phyloP scores from a whole-genome alignment of 2,329 filamentous ascomycete species.

The Pyrenochaeta sp. region DNA sequence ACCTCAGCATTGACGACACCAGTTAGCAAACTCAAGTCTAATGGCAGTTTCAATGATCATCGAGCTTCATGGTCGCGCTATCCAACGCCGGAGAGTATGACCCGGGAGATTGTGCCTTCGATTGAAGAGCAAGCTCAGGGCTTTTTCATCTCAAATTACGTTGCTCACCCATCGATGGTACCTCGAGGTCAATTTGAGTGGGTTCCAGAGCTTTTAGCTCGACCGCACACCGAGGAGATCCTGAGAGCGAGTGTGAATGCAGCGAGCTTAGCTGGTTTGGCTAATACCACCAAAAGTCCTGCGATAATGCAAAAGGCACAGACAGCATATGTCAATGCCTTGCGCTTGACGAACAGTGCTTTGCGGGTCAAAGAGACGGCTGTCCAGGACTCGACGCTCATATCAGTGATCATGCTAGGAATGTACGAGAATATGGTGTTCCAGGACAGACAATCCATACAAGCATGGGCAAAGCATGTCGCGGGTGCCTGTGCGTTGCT shows the following conservation, averaged over 20 bases:
- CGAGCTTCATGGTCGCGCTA: conserved; percentile 8
- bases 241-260: conserved; percentile 33
- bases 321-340: conserved; percentile 32
- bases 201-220: conserved; percentile 28
- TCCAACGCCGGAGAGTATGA: conserved; percentile 19
- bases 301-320: conserved; percentile 33
- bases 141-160: conserved; percentile 41
- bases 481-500: conserved; percentile 42
- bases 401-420: conserved; percentile 42
- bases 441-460: conserved; percentile 33
- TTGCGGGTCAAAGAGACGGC: conserved; percentile 23
- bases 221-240: conserved; percentile 22
- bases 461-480: conserved; percentile 42
- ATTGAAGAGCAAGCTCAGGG: conserved; percentile 38
- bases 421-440: conserved; percentile 44
- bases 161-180: conserved; percentile 28
- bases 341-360: conserved; percentile 33
- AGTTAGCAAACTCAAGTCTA: too few species aligned
- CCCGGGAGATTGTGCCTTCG: conserved; percentile 22
- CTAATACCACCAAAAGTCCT: conserved; percentile 30
- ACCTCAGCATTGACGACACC: too few species aligned
- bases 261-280: conserved; percentile 32
- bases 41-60: too few species aligned
- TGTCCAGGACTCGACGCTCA: conserved; percentile 33
- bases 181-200: conserved; percentile 39